Percentiles rank a stretch among this genome's conserved stretches.
phyloP scores from a whole-genome alignment of 345 rosid genomes.

The Populus alba region DNA sequence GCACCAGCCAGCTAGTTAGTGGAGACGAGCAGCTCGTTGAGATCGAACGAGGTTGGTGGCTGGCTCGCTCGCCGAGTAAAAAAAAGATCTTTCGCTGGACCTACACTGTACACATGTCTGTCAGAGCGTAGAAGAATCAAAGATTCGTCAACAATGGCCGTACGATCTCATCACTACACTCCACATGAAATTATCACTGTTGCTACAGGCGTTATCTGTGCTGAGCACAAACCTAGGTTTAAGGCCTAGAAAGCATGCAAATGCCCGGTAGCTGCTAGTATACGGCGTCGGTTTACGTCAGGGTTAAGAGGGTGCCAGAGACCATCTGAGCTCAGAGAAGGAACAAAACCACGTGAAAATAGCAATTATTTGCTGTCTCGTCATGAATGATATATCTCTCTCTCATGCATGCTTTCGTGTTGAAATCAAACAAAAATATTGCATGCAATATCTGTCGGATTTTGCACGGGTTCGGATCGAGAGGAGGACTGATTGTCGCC shows the following conservation, averaged over 20 bases:
- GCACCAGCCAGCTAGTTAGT: too few species aligned
- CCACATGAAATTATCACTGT: not conserved
- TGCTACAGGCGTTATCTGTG: not conserved
- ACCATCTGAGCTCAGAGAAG: not conserved
- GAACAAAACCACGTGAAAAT: conserved; percentile 16
- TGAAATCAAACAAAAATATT: not conserved
- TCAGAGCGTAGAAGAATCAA: not conserved
- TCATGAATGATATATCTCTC: not conserved
- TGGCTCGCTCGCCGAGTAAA: not conserved
- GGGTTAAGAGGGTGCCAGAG: not conserved
- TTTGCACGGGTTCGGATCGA: not conserved
- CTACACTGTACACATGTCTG: not conserved
- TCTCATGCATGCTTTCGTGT: not conserved
- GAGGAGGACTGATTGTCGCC: too few species aligned
- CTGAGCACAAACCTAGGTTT: not conserved
- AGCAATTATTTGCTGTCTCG: not conserved
- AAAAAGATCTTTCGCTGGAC: not conserved
- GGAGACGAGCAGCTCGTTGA: too few species aligned
- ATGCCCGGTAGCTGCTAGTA: not conserved
- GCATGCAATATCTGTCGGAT: not conserved
- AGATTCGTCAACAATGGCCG: not conserved
- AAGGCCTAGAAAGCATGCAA: not conserved
- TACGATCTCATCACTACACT: not conserved
- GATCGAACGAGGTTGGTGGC: not conserved
- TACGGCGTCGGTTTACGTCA: not conserved